phyloP scores from a whole-genome alignment of 1,284 basidiomycete species.

The Wallemia hederae region DNA sequence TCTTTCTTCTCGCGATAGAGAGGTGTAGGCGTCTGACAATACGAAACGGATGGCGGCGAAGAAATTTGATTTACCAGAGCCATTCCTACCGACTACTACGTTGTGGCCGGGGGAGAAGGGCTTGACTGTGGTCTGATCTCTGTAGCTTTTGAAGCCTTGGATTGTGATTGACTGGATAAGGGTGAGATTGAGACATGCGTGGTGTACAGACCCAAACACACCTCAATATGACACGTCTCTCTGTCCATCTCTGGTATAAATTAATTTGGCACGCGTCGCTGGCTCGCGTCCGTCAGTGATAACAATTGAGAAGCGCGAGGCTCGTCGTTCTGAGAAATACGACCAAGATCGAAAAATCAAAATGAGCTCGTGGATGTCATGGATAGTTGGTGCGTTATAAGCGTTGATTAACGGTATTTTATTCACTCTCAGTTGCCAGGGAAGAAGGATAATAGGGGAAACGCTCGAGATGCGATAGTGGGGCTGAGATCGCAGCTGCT shows the following conservation, averaged over 20 bases:
- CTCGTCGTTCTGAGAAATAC: background rate
- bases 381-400: background rate
- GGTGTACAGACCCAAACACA: background rate
- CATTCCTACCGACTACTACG: constrained; percentile 81
- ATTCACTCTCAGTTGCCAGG: constrained; percentile 24
- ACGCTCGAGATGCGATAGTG: constrained; percentile 62
- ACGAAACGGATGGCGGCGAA: constrained; percentile 93
- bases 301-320: background rate
- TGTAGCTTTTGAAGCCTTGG: constrained; percentile 72
- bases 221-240: background rate
- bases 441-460: constrained; percentile 43
- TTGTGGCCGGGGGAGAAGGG: constrained; percentile 46
- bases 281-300: background rate
- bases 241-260: background rate
- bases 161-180: constrained; percentile 8
- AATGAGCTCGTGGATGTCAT: constrained; percentile 1
- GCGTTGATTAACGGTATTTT: background rate
- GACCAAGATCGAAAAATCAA: background rate
- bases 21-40: constrained; percentile 85
- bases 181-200: background rate
- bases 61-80: constrained; percentile 88
- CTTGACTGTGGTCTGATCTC: constrained; percentile 26
- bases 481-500: constrained; percentile 57
- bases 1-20: constrained; percentile 75
- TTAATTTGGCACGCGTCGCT: background rate